These are phyloP conservation scores for Fusarium metavorans DNA, from an alignment of 2,329 filamentous ascomycete species.

Conservation along the genomic window DNA sequence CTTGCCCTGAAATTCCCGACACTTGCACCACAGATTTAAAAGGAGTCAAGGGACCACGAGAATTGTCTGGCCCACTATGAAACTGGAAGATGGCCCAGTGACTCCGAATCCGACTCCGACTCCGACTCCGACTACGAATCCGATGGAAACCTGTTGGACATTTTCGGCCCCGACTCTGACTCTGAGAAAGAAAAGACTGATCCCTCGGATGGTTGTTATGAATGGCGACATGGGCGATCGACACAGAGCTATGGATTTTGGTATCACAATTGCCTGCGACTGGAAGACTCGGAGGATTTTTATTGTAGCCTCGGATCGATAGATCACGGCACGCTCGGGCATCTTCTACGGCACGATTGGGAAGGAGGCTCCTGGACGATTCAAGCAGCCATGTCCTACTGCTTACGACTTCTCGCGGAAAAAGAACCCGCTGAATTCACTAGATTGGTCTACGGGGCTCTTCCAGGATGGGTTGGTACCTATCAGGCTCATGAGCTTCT, in stretches of 20 bases:
- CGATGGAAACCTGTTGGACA: not conserved
- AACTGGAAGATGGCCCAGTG: not conserved
- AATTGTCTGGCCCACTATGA: not conserved
- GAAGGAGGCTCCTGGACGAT: not conserved
- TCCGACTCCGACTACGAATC: not conserved
- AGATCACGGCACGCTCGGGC: not conserved
- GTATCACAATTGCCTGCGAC: not conserved
- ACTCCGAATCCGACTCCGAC: not conserved
- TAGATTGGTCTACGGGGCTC: not conserved
- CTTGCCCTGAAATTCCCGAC: not conserved
- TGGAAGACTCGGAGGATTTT: not conserved
- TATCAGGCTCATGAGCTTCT: not conserved
- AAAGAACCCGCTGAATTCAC: not conserved
- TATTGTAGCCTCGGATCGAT: not conserved
- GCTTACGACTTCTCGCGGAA: not conserved
- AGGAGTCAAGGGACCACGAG: not conserved
- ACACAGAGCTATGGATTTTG: not conserved
- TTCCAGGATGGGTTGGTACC: not conserved
- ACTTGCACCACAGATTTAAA: not conserved
- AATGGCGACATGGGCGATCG: not conserved
- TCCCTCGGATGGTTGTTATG: not conserved
- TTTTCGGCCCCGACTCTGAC: not conserved
- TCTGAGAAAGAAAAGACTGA: not conserved
- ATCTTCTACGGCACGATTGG: not conserved
- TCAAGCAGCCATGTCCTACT: not conserved